Evolutionary conservation across 768 basidiomycete genomes (phyloP), one percentile per base, ranked within the genome.

Genomic region (Lactarius tabidus): DNA sequence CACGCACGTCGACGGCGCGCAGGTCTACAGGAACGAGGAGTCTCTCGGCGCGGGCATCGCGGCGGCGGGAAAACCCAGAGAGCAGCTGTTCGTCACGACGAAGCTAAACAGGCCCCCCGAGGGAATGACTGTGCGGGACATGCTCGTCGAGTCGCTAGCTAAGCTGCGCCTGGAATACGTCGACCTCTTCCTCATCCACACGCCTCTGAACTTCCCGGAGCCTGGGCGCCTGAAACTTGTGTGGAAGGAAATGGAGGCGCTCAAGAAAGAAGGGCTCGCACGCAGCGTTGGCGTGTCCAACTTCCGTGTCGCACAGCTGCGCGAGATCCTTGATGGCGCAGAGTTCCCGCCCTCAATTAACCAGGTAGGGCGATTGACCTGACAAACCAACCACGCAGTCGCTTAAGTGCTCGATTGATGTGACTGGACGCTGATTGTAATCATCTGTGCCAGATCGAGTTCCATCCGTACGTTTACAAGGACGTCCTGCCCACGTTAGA

Each of bases 271-370:
- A 63, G 83, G 83, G 3, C 70, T 79, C 35, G 62, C 72, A 26
- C 75, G 70, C 69, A 75, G 69, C 58, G 79, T 83, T 48, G 85
- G 85, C 6, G 82, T 87, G 18, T 82, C 82, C n/a, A 87, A 87
- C 74, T 83, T 82, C 71, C 75, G 75, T 20, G 71, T 77, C 23
- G 69, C 75, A 51, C 72, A 82, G 31, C 72, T 86, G 54, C 74
- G 79, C 59, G 74, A 78, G 28, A 74, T 86, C 31, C 70, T 82
- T 31, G 74, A 78, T 45, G 75, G 71, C 18, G 81, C 80, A 17
- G 81, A 76, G 33, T 72, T 83, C 53, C 55, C 72, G 1, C 85
- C 85, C 0, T 79, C 80, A 1, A 79, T 84, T 38, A 85, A 86
- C 72, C 84, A 86, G 78, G 83, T 82, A 36, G 52, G 4, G 4